A percentile compares a stretch with the other conserved stretches of the same genome.
These are phyloP conservation scores for Gymnopilus junonius DNA, from an alignment of 768 basidiomycete species.

Conservation along the genomic window DNA sequence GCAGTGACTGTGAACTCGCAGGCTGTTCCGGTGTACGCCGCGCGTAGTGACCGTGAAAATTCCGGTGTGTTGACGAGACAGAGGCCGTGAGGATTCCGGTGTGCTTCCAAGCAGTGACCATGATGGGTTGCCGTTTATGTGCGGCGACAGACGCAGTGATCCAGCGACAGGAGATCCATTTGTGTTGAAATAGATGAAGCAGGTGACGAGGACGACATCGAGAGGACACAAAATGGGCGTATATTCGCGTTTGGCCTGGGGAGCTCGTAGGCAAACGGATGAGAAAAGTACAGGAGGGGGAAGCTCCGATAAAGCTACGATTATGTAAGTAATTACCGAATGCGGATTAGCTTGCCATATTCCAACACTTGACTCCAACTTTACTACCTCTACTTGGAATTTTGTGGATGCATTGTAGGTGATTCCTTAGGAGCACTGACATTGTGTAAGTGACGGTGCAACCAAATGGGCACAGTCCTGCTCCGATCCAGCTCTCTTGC, in stretches of 20 bases:
- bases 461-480: too few species aligned
- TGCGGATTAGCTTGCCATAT: too few species aligned
- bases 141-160: neutral
- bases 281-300: too few species aligned
- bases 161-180: neutral
- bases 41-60: neutral
- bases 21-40: conserved; percentile 1
- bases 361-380: neutral
- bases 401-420: neutral
- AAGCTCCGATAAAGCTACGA: too few species aligned
- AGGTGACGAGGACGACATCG: too few species aligned
- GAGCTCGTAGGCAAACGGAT: too few species aligned
- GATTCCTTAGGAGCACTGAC: neutral
- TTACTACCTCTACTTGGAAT: neutral
- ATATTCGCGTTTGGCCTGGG: too few species aligned
- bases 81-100: neutral
- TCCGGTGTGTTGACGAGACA: neutral
- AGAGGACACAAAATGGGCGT: too few species aligned
- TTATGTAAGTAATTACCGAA: too few species aligned
- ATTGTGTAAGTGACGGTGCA: too few species aligned
- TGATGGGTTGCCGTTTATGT: neutral
- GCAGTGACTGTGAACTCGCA: conserved; percentile 4
- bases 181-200: neutral
- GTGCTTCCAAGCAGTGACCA: neutral
- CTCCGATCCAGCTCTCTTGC: too few species aligned